Conservation (phyloP, 805 yeast genomes). For the Pichia occidentalis region DNA sequence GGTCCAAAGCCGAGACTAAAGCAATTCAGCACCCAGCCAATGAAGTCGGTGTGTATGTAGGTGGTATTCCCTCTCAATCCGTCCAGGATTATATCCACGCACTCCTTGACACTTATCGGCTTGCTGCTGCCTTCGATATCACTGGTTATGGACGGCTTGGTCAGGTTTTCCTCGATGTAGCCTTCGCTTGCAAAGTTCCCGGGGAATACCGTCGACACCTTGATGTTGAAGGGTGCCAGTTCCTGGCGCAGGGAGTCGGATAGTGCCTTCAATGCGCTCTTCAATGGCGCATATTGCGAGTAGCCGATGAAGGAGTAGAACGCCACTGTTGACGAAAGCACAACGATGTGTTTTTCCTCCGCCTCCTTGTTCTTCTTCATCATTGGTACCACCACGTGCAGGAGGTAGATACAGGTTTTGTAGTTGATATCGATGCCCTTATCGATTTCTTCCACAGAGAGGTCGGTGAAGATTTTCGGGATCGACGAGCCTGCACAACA, state of each 20-base stretch:
- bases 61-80: constrained; percentile 56
- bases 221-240: constrained; percentile 54
- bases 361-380: constrained; percentile 6
- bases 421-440: constrained; percentile 66
- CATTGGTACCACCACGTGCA: constrained; percentile 51
- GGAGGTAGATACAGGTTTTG: constrained; percentile 59
- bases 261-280: constrained; percentile 72
- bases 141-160: constrained; percentile 81
- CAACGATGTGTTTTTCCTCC: constrained; percentile 44
- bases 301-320: constrained; percentile 89
- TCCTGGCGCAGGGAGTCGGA: constrained; percentile 82
- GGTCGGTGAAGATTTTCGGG: constrained; percentile 72
- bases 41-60: constrained; percentile 71
- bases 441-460: constrained; percentile 50
- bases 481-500: constrained; percentile 86
- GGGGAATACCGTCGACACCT: constrained; percentile 72
- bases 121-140: constrained; percentile 78
- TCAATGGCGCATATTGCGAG: constrained; percentile 82
- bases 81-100: constrained; percentile 54
- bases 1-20: constrained; percentile 67
- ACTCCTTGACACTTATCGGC: constrained; percentile 60
- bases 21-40: constrained; percentile 75
- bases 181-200: constrained; percentile 93
- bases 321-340: constrained; percentile 72
- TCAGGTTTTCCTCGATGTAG: constrained; percentile 65